phyloP scores from a whole-genome alignment of 495 filamentous ascomycete species.

The Geopyxis carbonaria region DNA sequence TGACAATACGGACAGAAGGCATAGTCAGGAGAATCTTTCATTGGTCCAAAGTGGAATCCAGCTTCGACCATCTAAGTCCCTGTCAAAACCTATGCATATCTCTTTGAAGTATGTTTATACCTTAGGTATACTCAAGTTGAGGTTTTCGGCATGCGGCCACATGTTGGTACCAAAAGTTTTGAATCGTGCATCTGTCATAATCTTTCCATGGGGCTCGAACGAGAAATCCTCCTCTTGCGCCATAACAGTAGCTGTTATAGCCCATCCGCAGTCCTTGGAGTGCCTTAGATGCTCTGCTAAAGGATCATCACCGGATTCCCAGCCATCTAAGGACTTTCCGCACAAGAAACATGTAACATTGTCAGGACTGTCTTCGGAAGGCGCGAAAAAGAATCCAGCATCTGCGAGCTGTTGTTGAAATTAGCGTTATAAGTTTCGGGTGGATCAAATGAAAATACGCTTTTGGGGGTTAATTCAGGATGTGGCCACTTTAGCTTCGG shows the following conservation, averaged over 20 bases:
- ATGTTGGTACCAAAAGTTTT: constrained; percentile 56
- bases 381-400: constrained; percentile 86
- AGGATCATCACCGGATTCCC: constrained; percentile 16
- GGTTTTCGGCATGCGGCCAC: constrained; percentile 52
- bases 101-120: neutral
- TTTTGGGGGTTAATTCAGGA: no score
- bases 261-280: constrained; percentile 70
- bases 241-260: constrained; percentile 57
- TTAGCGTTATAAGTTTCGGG: no score
- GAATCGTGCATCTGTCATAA: constrained; percentile 56
- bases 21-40: constrained; percentile 57
- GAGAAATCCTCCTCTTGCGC: constrained; percentile 42
- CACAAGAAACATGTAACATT: constrained; percentile 81
- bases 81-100: neutral
- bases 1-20: constrained; percentile 79
- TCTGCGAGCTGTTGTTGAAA: constrained; percentile 69
- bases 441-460: no score
- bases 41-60: constrained; percentile 84
- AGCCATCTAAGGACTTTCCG: constrained; percentile 31
- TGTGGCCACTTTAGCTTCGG: no score
- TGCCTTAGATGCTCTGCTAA: constrained; percentile 66
- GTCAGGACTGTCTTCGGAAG: constrained; percentile 61
- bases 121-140: constrained; percentile 2
- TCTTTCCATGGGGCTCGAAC: constrained; percentile 38
- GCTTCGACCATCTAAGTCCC: constrained; percentile 58